Conservation (phyloP, 2,329 filamentous ascomycete genomes). For the Stagonosporopsis chrysanthemi region DNA sequence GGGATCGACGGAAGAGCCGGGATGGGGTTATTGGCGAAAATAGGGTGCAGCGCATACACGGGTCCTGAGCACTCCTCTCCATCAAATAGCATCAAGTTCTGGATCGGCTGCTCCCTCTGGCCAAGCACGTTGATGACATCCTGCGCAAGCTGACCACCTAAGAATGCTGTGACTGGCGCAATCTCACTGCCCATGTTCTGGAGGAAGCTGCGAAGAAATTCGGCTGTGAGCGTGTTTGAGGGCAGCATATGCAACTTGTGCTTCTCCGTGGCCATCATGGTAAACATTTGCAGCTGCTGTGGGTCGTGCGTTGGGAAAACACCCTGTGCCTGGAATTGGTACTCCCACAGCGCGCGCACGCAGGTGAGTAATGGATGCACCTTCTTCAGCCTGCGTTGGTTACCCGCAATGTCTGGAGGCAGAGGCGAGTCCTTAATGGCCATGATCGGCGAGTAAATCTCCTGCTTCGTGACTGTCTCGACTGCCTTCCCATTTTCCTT, state of each 20-base stretch:
- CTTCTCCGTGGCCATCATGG: conserved; percentile 76
- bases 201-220: conserved; percentile 83
- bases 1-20: conserved; percentile 33
- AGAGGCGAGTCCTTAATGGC: conserved; percentile 83
- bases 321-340: conserved; percentile 62
- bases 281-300: conserved; percentile 73
- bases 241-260: conserved; percentile 70
- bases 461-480: conserved; percentile 90
- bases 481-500: conserved; percentile 67
- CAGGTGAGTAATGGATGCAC: conserved; percentile 88
- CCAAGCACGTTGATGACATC: conserved; percentile 97
- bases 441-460: conserved; percentile 86
- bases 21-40: conserved; percentile 49
- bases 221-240: conserved; percentile 53
- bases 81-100: conserved; percentile 93
- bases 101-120: conserved; percentile 89
- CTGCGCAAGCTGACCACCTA: conserved; percentile 90
- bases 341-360: conserved; percentile 89
- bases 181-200: conserved; percentile 87
- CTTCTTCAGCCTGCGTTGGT: conserved; percentile 71
- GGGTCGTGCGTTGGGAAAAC: conserved; percentile 58
- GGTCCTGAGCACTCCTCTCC: conserved; percentile 79
- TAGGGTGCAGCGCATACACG: conserved; percentile 79
- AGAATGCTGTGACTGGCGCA: conserved; percentile 83
- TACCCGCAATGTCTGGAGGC: conserved; percentile 70